Evolutionary conservation across 2,329 filamentous ascomycete genomes (phyloP).

Genomic region (Exophiala sp.): DNA sequence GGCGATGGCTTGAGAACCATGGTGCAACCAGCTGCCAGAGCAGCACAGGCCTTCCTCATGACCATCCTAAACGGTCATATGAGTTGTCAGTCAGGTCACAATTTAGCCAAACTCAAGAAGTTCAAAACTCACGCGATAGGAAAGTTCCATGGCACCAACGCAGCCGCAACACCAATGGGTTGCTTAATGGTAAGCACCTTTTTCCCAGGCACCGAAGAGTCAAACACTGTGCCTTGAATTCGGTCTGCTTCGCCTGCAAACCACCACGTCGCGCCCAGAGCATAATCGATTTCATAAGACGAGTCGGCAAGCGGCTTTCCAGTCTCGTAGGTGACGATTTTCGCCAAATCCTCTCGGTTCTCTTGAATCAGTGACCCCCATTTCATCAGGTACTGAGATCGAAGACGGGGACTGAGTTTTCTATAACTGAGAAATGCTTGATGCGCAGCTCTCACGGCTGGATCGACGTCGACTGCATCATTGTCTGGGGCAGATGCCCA

Average conservation of each 20-base stretch:
- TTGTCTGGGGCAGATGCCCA: constrained; percentile 49
- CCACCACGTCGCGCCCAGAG: constrained; percentile 50
- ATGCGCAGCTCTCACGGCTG: constrained; percentile 53
- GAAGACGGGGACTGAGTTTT: constrained; percentile 53
- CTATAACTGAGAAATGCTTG: constrained; percentile 54
- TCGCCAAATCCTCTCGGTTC: constrained; percentile 56
- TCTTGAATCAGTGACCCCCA: constrained; percentile 59
- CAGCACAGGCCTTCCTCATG: constrained; percentile 32
- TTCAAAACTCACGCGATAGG: constrained; percentile 56
- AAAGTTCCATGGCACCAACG: constrained; percentile 89
- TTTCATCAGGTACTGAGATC: constrained; percentile 56
- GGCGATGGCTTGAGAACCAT: constrained; percentile 36
- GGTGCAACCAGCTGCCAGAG: constrained; percentile 37
- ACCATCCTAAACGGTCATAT: constrained; percentile 51
- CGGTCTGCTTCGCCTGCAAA: constrained; percentile 57
- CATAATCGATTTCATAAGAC: constrained; percentile 52
- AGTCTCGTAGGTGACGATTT: constrained; percentile 58
- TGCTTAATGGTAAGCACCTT: constrained; percentile 57
- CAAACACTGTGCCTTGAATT: constrained; percentile 53
- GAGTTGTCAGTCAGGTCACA: too few species aligned
- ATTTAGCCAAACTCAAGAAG: too few species aligned
- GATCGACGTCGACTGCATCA: constrained; percentile 52
- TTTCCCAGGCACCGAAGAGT: constrained; percentile 54
- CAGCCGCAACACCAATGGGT: constrained; percentile 72
- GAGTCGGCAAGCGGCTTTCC: constrained; percentile 54